Conservation (phyloP, 352 stramenopile species). For the Phytophthora macrochlamydospora region DNA sequence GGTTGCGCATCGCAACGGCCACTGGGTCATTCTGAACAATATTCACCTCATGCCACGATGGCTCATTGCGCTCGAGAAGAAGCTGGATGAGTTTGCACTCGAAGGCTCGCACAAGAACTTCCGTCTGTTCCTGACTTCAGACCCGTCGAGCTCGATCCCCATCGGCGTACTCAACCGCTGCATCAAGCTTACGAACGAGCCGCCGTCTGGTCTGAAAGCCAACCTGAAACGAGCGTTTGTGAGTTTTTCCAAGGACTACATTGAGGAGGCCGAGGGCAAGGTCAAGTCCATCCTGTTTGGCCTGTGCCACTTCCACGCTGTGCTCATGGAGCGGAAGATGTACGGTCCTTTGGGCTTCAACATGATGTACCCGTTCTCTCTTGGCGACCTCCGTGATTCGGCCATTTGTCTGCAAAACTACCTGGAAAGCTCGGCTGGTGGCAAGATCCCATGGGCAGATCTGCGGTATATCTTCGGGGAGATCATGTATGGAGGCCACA, state of each 20-base stretch:
- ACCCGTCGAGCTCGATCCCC: conserved; percentile 93
- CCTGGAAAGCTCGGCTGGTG: conserved; percentile 93
- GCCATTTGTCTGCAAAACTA: conserved; percentile 96
- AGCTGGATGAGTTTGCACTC: conserved; percentile 95
- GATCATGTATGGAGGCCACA: conserved; percentile 97
- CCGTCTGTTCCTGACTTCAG: conserved; percentile 94
- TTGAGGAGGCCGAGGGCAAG: conserved; percentile 96
- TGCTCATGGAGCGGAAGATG: conserved; percentile 98
- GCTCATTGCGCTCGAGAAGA: conserved; percentile 97
- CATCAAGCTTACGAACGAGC: conserved; percentile 98
- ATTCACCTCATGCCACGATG: conserved; percentile 98
- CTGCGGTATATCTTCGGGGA: conserved; percentile 97
- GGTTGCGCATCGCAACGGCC: conserved; percentile 93
- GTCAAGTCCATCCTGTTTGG: conserved; percentile 98
- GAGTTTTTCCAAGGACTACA: conserved; percentile 96
- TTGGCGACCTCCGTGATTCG: conserved; percentile 95
- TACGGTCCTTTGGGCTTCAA: conserved; percentile 98
- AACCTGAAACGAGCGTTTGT: conserved; percentile 97
- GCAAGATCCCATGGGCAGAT: conserved; percentile 97
- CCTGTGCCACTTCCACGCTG: conserved; percentile 96
- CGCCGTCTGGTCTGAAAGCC: conserved; percentile 93
- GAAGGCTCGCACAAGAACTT: conserved; percentile 95
- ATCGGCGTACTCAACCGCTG: conserved; percentile 96
- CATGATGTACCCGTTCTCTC: conserved; percentile 98
- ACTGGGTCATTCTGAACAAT: conserved; percentile 99